Percentiles rank a stretch among this genome's conserved stretches.
Conservation (phyloP, 192 early-diverging fungal species). For the Backusella sp. region DNA sequence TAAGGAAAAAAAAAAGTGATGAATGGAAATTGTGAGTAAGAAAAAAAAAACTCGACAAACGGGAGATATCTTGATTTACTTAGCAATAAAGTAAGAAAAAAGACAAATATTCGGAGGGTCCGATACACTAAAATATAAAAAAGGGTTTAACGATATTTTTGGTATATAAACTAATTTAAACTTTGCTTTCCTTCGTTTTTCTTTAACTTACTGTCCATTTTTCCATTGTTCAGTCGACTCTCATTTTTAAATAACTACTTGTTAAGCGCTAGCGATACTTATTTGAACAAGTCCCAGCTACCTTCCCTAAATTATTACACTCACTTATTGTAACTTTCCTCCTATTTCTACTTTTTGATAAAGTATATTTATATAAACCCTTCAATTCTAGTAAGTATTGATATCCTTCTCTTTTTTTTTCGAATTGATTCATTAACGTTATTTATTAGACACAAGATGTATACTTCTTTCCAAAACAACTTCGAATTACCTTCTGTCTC, state of each 20-base stretch:
- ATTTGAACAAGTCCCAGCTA: constrained; percentile 2
- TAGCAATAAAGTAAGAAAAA: neutral
- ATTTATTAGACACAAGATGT: constrained; percentile 1
- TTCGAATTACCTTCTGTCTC: constrained; percentile 8
- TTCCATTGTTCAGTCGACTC: neutral
- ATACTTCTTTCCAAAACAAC: constrained; percentile 2
- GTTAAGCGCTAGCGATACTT: neutral
- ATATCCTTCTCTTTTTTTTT: neutral
- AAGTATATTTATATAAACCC: neutral
- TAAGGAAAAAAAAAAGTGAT: neutral
- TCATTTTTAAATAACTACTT: neutral
- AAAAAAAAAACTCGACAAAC: neutral
- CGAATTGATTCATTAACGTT: neutral
- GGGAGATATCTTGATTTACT: neutral
- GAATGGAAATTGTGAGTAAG: neutral
- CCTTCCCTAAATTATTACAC: neutral
- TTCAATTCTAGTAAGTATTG: neutral
- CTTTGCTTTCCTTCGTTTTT: neutral
- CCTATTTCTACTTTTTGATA: neutral
- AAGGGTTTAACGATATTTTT: neutral
- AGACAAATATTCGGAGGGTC: constrained; percentile 5
- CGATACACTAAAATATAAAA: constrained; percentile 8
- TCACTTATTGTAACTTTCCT: neutral
- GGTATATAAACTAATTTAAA: neutral
- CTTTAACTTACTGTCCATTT: neutral